Base-by-base conservation (phyloP, 2,329 filamentous ascomycete species). In the Curvularia eragrostidis region DNA sequence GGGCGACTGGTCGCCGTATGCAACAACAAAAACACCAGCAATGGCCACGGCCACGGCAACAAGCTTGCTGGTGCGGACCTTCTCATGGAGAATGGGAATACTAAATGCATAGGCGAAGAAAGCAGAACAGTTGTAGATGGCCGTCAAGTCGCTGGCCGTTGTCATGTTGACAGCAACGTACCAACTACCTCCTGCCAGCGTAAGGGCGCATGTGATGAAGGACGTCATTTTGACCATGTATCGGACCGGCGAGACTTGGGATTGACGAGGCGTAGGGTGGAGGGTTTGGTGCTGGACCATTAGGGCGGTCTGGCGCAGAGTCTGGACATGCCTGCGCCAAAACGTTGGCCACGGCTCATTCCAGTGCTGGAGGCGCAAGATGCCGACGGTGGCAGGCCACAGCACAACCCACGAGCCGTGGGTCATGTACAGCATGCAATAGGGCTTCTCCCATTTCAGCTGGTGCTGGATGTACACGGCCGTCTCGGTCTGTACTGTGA, bases 51-150 rank as follows among this genome's bases (percentile, higher is more conserved):
- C 83, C 1, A 99, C 95, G 3, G 94, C 91, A 49, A 96, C 75
- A 26, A 93, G 88, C 81, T 99, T 99, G 79, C 91, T 91, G 36
- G 89, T 79, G 21, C 91, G 88, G 12, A 97, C 79, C 65, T 90
- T 91, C 77, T 99, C 95, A 56, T 91, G 88, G 2, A 99, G 83
- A 18, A 99, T 79, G 1, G 93, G 93, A 43, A 99, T 93, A 44
- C 91, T 96, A 75, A 99, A 99, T 12, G 91, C 94, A 74, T 99
- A 99, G 48, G 95, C 95, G 76, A 99, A 99, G 79, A 99, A 99
- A 57, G 95, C 94, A 52, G 91, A 96, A 83, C 95, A 99, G 80
- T 99, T 99, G 84, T 99, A 99, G 69, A 99, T 99, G 52, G 95
- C 95, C 0, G 95, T 99, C 68, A 99, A 80, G 77, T 99, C 95